These are phyloP conservation scores for Rhodotorula sp. DNA, from an alignment of 1,284 basidiomycete species.

Conservation along the genomic window DNA sequence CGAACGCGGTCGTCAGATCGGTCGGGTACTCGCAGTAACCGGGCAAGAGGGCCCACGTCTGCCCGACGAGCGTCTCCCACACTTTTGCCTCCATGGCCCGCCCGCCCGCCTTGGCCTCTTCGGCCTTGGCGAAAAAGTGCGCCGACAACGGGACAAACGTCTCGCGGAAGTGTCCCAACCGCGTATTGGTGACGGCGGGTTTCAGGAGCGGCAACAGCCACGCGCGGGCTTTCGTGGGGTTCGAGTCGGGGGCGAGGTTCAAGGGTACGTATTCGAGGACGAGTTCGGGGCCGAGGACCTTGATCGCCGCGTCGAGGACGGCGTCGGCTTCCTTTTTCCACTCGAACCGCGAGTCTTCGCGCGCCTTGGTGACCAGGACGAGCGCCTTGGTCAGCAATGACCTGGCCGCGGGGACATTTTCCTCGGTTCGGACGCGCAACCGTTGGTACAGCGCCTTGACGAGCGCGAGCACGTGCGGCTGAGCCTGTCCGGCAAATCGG, in stretches of 20 bases:
- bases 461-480: conserved; percentile 52
- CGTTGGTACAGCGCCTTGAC: conserved; percentile 51
- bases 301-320: conserved; percentile 76
- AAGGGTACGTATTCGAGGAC: conserved; percentile 76
- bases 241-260: conserved; percentile 58
- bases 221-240: conserved; percentile 57
- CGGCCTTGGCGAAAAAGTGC: conserved; percentile 67
- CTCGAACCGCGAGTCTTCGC: conserved; percentile 80
- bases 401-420: conserved; percentile 61
- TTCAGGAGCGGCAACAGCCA: conserved; percentile 88
- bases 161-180: conserved; percentile 78
- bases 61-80: conserved; percentile 86
- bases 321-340: conserved; percentile 83
- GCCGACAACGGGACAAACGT: conserved; percentile 94
- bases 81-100: conserved; percentile 78
- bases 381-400: conserved; percentile 71
- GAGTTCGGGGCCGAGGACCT: conserved; percentile 78
- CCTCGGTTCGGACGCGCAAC: conserved; percentile 41
- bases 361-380: conserved; percentile 68
- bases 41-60: conserved; percentile 75
- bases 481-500: conserved; percentile 68
- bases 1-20: conserved; percentile 70
- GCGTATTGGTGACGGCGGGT: conserved; percentile 71
- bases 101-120: conserved; percentile 69
- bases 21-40: conserved; percentile 72